Percentiles rank a stretch among this genome's conserved stretches.
These are phyloP conservation scores for Penicillium sp. DNA, from an alignment of 2,329 filamentous ascomycete species.

Conservation along the genomic window DNA sequence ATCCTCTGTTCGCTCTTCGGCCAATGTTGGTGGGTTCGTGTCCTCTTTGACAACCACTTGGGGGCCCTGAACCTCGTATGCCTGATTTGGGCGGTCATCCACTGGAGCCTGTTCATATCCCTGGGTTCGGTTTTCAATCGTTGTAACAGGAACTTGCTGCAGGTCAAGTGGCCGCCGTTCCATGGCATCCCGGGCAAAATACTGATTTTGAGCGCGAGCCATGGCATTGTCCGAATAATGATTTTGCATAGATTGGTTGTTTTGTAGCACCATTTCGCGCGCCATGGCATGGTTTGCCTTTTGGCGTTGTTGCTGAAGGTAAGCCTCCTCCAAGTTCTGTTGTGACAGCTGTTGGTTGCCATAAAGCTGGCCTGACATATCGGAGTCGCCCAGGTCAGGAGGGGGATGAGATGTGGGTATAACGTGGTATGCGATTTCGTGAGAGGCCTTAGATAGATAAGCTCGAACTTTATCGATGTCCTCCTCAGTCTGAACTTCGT, in stretches of 20 bases:
- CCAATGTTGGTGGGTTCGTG: conserved; percentile 44
- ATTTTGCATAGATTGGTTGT: conserved; percentile 60
- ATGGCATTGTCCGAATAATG: conserved; percentile 46
- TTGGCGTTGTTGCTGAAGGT: conserved; percentile 57
- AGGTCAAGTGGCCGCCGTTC: conserved; percentile 43
- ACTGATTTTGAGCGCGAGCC: conserved; percentile 43
- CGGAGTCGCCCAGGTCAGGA: conserved; percentile 49
- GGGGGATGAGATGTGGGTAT: conserved; percentile 63
- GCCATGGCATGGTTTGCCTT: conserved; percentile 46
- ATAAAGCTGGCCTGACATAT: conserved; percentile 47
- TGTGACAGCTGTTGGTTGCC: conserved; percentile 53
- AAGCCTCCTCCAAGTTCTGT: conserved; percentile 59
- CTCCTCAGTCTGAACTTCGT: conserved; percentile 56
- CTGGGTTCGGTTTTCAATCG: conserved; percentile 53
- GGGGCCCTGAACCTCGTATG: conserved; percentile 58
- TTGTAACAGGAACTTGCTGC: conserved; percentile 53
- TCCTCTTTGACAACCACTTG: conserved; percentile 49
- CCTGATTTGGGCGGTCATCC: conserved; percentile 60
- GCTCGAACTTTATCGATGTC: conserved; percentile 62
- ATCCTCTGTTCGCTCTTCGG: conserved; percentile 52
- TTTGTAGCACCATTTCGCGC: conserved; percentile 56
- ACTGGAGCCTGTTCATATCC: conserved; percentile 41
- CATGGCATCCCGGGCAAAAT: conserved; percentile 43
- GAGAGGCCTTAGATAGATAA: conserved; percentile 64
- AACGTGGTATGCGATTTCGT: conserved; percentile 67